Evolutionary conservation across 345 rosid species (phyloP), one percentile per base, ranked within the genome.

Genomic region (Ailanthus altissimus): DNA sequence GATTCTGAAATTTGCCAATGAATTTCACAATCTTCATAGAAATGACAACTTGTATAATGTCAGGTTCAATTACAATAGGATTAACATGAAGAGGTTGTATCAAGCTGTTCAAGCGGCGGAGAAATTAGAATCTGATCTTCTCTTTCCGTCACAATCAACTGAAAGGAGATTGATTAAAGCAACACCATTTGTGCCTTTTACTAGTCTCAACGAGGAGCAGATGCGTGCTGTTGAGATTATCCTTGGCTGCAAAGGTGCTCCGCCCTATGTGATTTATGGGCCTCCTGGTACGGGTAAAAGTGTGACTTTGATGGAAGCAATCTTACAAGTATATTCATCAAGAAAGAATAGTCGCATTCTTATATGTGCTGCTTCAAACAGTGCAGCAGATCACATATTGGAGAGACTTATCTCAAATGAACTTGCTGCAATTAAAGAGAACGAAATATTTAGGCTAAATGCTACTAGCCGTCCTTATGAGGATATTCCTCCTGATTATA

Each of bases 211-310:
- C 2, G 85, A 80, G 83, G 94, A 90, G 81, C 94, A 90, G 76
- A 80, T 47, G 60, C 79, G 6, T 78, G 84, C 89, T 0, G 66
- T 90, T 65, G 80, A 83, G 81, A 84, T 69, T 85, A 86, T 88
- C 59, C 89, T 88, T 46, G 81, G 88, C 23, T 86, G 90, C 81
- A 78, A 80, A 76, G 90, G 90, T 50, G 89, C 82, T 68, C 89
- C 89, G 42, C 92, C 94, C 6, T 90, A 87, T 77, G 83, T 87
- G 70, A 88, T 90, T 70, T 81, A 83, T 8, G 94, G 94, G 46
- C 94, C 94, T 64, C 94, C 94, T 6, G 94, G 94, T 13, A 90
- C 94, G 0, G 94, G 90, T 16, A 90, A 90, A 79, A 88, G 90
- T 8, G 76, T 67, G 87, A 88, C 94, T 12, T 26, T 90, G 69